These are phyloP conservation scores for Bolboschoenus planiculmis DNA, from an alignment of 176 grass and related monocot species.

Conservation along the genomic window DNA sequence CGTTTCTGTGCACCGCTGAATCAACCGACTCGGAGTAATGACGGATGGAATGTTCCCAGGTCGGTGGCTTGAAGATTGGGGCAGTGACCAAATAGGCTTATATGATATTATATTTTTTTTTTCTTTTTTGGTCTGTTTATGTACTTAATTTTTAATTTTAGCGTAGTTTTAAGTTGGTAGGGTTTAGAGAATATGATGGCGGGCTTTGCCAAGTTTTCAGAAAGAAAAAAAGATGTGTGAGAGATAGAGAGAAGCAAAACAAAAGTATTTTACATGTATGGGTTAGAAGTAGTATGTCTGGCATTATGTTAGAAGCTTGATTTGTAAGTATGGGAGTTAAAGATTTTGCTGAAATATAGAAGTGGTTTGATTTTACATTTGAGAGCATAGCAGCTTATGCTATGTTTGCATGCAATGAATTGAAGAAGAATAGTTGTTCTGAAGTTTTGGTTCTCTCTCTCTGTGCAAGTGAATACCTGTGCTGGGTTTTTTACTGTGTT, in stretches of 20 bases:
- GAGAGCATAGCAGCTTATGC: not conserved
- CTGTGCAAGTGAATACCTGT: not conserved
- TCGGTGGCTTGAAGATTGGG: not conserved
- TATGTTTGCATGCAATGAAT: not conserved
- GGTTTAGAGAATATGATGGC: not conserved
- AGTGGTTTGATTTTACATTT: not conserved
- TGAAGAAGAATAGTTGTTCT: not conserved
- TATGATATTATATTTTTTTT: not conserved
- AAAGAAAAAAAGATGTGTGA: conserved; percentile 6
- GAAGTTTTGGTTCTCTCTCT: not conserved
- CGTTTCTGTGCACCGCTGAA: not conserved
- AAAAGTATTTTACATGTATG: not conserved
- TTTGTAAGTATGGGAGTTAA: conserved; percentile 1
- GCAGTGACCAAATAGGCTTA: not conserved
- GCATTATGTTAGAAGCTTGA: not conserved
- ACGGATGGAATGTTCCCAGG: conserved; percentile 5
- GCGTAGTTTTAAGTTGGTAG: not conserved
- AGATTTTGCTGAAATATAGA: not conserved
- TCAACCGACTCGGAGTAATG: not conserved
- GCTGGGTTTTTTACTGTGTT: not conserved
- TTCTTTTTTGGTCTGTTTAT: not conserved
- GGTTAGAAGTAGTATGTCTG: not conserved
- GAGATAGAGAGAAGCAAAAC: not conserved
- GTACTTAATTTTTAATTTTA: not conserved
- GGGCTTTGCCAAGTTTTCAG: not conserved